These are phyloP conservation scores for Yarrowia galli DNA, from an alignment of 1,139 yeast species.

Conservation along the genomic window DNA sequence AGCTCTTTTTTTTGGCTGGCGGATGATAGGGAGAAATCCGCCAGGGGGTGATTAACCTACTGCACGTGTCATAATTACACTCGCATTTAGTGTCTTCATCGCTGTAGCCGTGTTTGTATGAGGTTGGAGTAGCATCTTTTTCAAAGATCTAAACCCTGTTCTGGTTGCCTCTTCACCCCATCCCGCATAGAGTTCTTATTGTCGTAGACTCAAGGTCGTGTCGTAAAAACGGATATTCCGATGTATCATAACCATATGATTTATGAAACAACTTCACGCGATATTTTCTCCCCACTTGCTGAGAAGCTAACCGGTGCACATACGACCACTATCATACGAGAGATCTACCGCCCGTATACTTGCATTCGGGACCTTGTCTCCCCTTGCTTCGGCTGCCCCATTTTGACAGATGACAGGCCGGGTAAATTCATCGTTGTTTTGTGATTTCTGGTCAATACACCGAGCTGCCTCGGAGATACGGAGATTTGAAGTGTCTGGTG, in stretches of 20 bases:
- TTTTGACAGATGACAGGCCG: conserved; percentile 26
- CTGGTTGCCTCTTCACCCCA: background rate
- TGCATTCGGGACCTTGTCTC: background rate
- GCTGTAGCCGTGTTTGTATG: conserved; percentile 16
- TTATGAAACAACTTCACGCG: background rate
- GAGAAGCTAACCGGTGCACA: no score
- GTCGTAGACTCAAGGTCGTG: conserved; percentile 1
- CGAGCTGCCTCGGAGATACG: background rate
- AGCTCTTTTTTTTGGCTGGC: no score
- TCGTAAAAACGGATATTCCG: background rate
- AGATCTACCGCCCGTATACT: background rate
- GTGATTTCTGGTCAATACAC: background rate
- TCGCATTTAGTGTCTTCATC: background rate
- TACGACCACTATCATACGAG: no score
- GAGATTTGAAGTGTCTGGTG: background rate
- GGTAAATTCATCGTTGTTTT: background rate
- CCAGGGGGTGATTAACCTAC: no score
- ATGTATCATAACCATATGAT: background rate
- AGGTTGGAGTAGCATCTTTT: background rate
- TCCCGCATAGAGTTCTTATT: background rate
- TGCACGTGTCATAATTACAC: background rate
- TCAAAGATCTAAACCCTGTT: background rate
- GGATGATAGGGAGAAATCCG: no score
- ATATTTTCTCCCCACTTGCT: no score
- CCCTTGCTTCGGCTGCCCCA: background rate